phyloP scores from a whole-genome alignment of 495 filamentous ascomycete genomes.

The Tuber magnatum region DNA sequence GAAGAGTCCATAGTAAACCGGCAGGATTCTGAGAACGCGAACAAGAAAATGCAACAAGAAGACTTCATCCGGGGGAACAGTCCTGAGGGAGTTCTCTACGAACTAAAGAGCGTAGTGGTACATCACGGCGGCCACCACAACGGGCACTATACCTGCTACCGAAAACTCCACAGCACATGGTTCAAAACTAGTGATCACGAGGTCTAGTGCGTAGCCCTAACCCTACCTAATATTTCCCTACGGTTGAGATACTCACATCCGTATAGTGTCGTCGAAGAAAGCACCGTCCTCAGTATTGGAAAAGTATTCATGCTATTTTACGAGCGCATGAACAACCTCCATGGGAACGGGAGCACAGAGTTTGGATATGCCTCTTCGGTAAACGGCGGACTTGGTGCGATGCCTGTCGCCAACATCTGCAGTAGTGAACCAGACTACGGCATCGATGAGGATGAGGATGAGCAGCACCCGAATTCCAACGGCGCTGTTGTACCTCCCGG shows the following conservation, averaged over 20 bases:
- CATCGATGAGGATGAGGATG: not conserved
- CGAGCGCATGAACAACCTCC: slow-evolving; percentile 47
- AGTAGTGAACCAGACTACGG: not conserved
- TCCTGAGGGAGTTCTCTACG: slow-evolving; percentile 56
- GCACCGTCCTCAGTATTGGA: slow-evolving; percentile 64
- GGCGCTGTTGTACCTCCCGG: not conserved
- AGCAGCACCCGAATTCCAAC: not conserved
- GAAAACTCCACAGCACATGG: slow-evolving; percentile 52
- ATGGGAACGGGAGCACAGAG: not conserved
- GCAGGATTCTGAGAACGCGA: slow-evolving; percentile 37
- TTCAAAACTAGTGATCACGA: slow-evolving; percentile 50
- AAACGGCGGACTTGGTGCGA: not conserved
- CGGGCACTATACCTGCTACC: slow-evolving; percentile 90
- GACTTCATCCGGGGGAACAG: slow-evolving; percentile 59
- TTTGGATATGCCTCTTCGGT: not conserved
- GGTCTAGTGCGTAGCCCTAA: slow-evolving; percentile 55
- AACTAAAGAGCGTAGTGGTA: slow-evolving; percentile 75
- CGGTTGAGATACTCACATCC: not conserved
- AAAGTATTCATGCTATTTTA: slow-evolving; percentile 98
- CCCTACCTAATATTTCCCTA: not conserved
- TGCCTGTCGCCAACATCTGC: not conserved
- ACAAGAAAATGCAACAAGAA: slow-evolving; percentile 64
- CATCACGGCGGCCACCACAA: slow-evolving; percentile 89
- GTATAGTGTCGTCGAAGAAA: slow-evolving; percentile 46
- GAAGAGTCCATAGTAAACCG: slow-evolving; percentile 1